Conservation (phyloP, 2,329 filamentous ascomycete species). For the Sclerotinia trifoliorum region DNA sequence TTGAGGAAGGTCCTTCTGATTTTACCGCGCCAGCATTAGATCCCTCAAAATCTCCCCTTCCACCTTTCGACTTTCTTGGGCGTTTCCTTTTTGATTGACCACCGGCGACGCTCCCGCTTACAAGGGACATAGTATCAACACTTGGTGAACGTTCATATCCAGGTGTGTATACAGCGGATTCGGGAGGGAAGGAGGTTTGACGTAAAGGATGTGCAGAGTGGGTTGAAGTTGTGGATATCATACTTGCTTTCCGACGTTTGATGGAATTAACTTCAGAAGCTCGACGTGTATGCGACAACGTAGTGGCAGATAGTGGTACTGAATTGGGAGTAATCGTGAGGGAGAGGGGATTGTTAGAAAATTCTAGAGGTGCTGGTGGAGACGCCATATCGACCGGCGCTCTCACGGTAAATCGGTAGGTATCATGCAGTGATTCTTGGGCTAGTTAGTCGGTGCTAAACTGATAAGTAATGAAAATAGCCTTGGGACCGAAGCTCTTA, state of each 20-base stretch:
- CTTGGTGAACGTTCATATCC: conserved; percentile 64
- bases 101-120: conserved; percentile 59
- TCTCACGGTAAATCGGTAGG: neutral
- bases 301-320: conserved; percentile 52
- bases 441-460: neutral
- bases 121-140: conserved; percentile 58
- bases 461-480: conserved; percentile 1
- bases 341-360: conserved; percentile 51
- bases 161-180: conserved; percentile 43
- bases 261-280: conserved; percentile 48
- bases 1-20: conserved; percentile 45
- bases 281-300: conserved; percentile 54
- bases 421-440: neutral
- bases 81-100: conserved; percentile 56
- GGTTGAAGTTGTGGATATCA: conserved; percentile 53
- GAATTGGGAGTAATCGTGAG: conserved; percentile 44
- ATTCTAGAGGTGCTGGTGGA: conserved; percentile 34
- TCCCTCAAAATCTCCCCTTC: conserved; percentile 46
- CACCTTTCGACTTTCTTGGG: conserved; percentile 59
- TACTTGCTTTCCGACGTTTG: conserved; percentile 72
- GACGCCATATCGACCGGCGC: conserved; percentile 34
- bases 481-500: conserved; percentile 5
- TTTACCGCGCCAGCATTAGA: conserved; percentile 11
- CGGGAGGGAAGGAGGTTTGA: conserved; percentile 78
- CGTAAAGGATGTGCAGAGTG: conserved; percentile 66